These are phyloP conservation scores for Raddia guianensis DNA, from an alignment of 176 grass and related monocot species.

Conservation along the genomic window DNA sequence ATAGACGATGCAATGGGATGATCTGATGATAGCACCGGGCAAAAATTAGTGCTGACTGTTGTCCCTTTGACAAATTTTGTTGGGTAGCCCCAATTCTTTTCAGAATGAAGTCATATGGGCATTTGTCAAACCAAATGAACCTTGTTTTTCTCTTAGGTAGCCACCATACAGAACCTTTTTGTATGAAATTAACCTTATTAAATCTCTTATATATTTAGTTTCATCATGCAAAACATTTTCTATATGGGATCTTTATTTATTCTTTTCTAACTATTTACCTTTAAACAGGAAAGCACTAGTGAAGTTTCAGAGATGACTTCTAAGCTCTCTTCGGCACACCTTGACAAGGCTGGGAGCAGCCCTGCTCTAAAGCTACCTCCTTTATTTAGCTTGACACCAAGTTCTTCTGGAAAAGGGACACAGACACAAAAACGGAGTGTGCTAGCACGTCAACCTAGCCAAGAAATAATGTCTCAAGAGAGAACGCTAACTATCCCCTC, in stretches of 20 bases:
- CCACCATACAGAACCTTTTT: neutral
- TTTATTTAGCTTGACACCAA: conserved; percentile 87
- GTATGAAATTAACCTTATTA: neutral
- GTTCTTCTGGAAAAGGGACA: conserved; percentile 77
- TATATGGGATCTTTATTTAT: conserved; percentile 29
- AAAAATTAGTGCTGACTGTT: neutral
- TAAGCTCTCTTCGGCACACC: conserved; percentile 67
- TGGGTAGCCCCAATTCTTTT: neutral
- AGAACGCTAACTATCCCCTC: conserved; percentile 35
- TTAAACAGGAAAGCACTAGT: conserved; percentile 64
- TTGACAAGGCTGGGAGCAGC: conserved; percentile 66
- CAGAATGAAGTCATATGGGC: conserved; percentile 12
- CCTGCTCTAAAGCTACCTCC: conserved; percentile 79
- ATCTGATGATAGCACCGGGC: neutral
- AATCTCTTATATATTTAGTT: conserved; percentile 8
- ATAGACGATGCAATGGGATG: neutral
- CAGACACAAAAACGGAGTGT: conserved; percentile 55
- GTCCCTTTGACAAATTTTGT: neutral
- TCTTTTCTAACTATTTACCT: conserved; percentile 41
- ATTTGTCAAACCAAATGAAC: conserved; percentile 15
- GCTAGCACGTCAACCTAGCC: conserved; percentile 50
- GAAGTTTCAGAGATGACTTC: conserved; percentile 67
- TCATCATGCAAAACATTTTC: conserved; percentile 8
- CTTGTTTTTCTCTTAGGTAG: conserved; percentile 12
- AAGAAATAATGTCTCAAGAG: conserved; percentile 50